These are phyloP conservation scores for Fusarium phyllophilum DNA, from an alignment of 2,329 filamentous ascomycete genomes.

Conservation along the genomic window DNA sequence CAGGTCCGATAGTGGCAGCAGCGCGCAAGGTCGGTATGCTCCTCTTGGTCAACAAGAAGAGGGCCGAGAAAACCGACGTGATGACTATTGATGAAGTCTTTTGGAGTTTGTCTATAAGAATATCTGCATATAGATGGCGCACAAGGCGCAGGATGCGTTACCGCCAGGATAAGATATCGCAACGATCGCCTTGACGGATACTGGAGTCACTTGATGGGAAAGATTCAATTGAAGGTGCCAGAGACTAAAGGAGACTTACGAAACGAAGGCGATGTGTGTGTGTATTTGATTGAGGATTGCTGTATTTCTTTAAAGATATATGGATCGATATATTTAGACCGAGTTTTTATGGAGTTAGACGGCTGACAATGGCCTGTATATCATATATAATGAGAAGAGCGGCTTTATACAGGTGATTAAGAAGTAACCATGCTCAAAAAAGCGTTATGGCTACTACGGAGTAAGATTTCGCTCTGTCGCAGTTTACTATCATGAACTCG, in stretches of 20 bases:
- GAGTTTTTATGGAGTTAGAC: conserved; percentile 31
- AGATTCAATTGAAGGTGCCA: not conserved
- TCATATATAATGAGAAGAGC: conserved; percentile 29
- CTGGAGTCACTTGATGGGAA: conserved; percentile 21
- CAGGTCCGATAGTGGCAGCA: conserved; percentile 51
- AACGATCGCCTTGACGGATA: conserved; percentile 12
- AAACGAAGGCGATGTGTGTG: conserved; percentile 21
- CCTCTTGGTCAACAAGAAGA: conserved; percentile 56
- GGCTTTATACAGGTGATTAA: not conserved
- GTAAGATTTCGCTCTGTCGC: not conserved
- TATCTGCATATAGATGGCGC: conserved; percentile 54
- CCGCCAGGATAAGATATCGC: conserved; percentile 27
- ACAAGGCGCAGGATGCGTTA: conserved; percentile 30
- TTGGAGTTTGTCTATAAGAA: conserved; percentile 40
- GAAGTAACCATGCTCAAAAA: not conserved
- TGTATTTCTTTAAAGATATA: conserved; percentile 18
- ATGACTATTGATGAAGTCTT: conserved; percentile 38
- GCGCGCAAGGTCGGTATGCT: conserved; percentile 55
- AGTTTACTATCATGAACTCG: not conserved
- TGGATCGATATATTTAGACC: conserved; percentile 36
- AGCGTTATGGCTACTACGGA: not conserved
- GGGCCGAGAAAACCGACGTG: conserved; percentile 45
- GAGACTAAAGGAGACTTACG: conserved; percentile 14
- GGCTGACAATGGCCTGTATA: conserved; percentile 21
- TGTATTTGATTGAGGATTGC: conserved; percentile 15